phyloP scores from a whole-genome alignment of 495 filamentous ascomycete genomes.

The Baudoinia panamericana region DNA sequence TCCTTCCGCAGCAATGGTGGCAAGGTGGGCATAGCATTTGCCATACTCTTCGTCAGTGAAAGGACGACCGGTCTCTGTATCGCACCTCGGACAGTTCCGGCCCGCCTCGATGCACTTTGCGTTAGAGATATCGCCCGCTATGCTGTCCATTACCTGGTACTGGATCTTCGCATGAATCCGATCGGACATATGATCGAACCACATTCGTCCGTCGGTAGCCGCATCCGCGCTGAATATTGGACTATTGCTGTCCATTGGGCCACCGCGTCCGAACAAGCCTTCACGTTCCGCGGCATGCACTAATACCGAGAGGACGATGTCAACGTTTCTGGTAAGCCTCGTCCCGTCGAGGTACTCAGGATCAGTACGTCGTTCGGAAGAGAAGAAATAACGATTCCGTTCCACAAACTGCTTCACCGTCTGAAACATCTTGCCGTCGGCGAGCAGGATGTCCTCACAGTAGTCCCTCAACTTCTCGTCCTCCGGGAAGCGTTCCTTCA shows the following conservation, averaged over 20 bases:
- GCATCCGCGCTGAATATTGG: too few relatives aligned
- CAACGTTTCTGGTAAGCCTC: not conserved
- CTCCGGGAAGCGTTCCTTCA: conserved; percentile 5
- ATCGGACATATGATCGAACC: not conserved
- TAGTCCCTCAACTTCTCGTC: conserved; percentile 19
- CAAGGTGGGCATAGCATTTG: too few relatives aligned
- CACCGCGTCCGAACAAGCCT: too few relatives aligned
- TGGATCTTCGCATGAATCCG: conserved; percentile 4
- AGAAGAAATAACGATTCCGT: conserved; percentile 54
- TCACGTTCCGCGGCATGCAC: too few relatives aligned
- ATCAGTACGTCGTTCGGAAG: not conserved
- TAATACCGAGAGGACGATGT: not conserved
- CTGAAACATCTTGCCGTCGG: conserved; percentile 51
- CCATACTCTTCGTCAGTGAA: too few relatives aligned
- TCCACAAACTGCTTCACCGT: conserved; percentile 43
- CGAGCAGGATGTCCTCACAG: conserved; percentile 41
- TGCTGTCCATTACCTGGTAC: not conserved
- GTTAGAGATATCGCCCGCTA: not conserved
- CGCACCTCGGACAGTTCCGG: too few relatives aligned
- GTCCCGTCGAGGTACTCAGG: conserved; percentile 2
- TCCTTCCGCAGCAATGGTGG: too few relatives aligned
- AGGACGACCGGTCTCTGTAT: too few relatives aligned
- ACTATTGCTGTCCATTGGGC: too few relatives aligned
- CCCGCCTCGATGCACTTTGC: too few relatives aligned
- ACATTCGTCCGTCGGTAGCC: too few relatives aligned